Conservation (phyloP, 176 grass and related monocot species). For the Leersia perrieri region DNA sequence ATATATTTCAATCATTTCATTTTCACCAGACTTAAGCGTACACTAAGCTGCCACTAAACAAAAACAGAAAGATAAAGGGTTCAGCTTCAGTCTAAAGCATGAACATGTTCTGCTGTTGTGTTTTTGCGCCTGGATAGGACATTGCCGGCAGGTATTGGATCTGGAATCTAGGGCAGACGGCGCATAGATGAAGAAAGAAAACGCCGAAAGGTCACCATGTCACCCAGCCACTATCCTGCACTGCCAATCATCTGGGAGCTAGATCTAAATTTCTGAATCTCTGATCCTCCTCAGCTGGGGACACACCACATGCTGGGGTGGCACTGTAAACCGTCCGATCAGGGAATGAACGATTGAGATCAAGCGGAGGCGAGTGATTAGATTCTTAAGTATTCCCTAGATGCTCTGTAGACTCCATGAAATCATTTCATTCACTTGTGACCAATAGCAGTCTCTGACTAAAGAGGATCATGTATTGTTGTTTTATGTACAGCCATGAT, state of each 20-base stretch:
- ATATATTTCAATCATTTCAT: not conserved
- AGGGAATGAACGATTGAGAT: not conserved
- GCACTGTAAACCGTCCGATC: not conserved
- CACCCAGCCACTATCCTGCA: not conserved
- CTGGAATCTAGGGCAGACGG: conserved; percentile 26
- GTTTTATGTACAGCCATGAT: not conserved
- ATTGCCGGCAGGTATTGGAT: conserved; percentile 19
- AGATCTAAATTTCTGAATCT: conserved; percentile 14
- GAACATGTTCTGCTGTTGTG: no score
- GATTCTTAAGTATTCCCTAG: not conserved
- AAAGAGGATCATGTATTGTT: not conserved
- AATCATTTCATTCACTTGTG: not conserved
- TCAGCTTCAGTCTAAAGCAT: not conserved
- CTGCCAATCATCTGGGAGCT: not conserved
- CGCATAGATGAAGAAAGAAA: not conserved
- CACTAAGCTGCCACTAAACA: not conserved
- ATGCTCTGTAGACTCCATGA: not conserved
- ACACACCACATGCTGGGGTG: conserved; percentile 17
- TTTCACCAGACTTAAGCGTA: not conserved
- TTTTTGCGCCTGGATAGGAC: not conserved
- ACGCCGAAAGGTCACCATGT: not conserved
- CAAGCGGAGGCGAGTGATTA: not conserved
- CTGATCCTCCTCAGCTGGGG: not conserved
- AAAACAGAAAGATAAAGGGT: not conserved
- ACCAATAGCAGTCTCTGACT: not conserved